Evolutionary conservation across 352 stramenopile genomes (phyloP).

Genomic region (Plasmopara muralis): DNA sequence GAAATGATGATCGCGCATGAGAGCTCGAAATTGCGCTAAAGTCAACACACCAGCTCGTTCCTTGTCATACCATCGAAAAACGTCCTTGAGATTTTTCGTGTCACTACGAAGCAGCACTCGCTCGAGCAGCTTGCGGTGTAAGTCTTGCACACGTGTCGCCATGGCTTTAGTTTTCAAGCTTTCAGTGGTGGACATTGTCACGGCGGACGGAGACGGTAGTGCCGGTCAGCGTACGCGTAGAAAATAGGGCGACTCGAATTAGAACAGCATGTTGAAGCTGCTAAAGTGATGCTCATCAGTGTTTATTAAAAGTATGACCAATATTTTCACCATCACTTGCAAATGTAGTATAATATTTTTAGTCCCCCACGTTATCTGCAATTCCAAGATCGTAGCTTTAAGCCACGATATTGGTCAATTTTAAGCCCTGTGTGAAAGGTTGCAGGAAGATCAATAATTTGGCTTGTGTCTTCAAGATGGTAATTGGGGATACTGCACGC

Average conservation of each 20-base stretch:
- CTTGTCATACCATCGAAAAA: conserved; percentile 57
- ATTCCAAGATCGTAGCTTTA: too few species aligned
- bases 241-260: conserved; percentile 21
- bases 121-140: conserved; percentile 59
- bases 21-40: conserved; percentile 35
- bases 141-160: conserved; percentile 19
- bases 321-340: too few species aligned
- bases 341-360: too few species aligned
- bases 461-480: conserved; percentile 19
- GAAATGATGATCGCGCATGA: conserved; percentile 53
- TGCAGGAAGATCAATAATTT: conserved; percentile 4
- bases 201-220: not conserved
- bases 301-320: too few species aligned
- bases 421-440: conserved; percentile 12
- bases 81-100: conserved; percentile 53
- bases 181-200: conserved; percentile 16
- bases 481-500: conserved; percentile 10
- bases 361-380: too few species aligned
- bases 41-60: conserved; percentile 41
- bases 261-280: conserved; percentile 16
- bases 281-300: conserved; percentile 11
- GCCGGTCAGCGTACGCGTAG: not conserved
- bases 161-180: not conserved
- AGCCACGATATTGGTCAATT: not conserved
- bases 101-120: conserved; percentile 44